Evolutionary conservation across 441 rosid species (phyloP).

Genomic region (Flueggea neowawraea): DNA sequence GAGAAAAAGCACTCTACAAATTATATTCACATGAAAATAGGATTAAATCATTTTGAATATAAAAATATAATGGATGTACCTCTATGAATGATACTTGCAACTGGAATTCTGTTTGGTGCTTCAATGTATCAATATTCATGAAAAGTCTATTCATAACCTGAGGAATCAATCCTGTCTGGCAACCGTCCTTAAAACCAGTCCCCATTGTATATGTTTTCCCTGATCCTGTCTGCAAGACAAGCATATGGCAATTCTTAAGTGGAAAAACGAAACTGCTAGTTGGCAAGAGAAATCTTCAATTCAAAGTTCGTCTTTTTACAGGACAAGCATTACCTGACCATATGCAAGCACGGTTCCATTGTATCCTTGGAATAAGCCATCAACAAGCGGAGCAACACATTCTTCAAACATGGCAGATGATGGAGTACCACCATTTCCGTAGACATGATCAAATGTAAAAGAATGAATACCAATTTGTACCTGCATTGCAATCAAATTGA

Average conservation of each 20-base stretch:
- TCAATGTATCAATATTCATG: conserved; percentile 71
- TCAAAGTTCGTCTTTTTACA: neutral
- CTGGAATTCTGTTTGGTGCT: conserved; percentile 80
- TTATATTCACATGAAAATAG: no score
- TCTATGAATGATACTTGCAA: conserved; percentile 94
- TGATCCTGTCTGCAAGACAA: conserved; percentile 79
- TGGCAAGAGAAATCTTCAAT: neutral
- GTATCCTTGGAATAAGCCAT: conserved; percentile 96
- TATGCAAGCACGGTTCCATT: conserved; percentile 99
- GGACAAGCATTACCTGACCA: conserved; percentile 67
- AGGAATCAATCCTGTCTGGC: conserved; percentile 76
- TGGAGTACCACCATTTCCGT: conserved; percentile 78
- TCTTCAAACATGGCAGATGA: conserved; percentile 81
- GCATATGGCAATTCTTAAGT: neutral
- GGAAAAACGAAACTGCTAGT: neutral
- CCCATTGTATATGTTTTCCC: conserved; percentile 99
- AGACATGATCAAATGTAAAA: conserved; percentile 95
- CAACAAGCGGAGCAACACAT: conserved; percentile 81
- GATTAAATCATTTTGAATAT: neutral
- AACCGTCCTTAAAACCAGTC: conserved; percentile 80
- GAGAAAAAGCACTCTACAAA: no score
- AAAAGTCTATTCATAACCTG: conserved; percentile 87
- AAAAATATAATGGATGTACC: conserved; percentile 40
- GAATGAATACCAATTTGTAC: conserved; percentile 95
- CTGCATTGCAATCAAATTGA: conserved; percentile 31